Base-by-base conservation (phyloP, 495 filamentous ascomycete species). In the Aspergillus wentii region DNA sequence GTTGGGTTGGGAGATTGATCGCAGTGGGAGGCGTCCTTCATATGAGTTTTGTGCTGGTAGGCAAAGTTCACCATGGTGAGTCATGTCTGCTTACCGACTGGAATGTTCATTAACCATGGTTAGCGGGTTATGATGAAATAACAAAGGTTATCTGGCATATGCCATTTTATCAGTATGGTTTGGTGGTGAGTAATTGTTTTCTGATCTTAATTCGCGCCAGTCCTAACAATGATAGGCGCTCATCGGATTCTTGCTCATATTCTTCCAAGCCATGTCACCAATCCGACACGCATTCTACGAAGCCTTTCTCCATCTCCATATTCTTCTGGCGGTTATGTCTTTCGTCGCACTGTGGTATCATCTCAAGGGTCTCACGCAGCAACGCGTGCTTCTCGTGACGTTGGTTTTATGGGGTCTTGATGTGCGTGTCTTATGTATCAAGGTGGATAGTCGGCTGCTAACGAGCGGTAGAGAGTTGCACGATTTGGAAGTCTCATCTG, bases 281-380 rank as follows among this genome's bases (percentile, higher is more conserved):
- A 29, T 74, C 16, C 69, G 76, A 30, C 76, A 78, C 49, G 66
- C 74, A 8, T 78, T 76, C 45, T 79, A 80, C 48, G 76, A 80
- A 43, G 63, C 69, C 8, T 80, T 80, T 40, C 64, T 78, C 30
- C 69, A 73, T 48, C 48, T 67, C 14, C 76, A 80, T 42, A 69
- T 74, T n/a, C 38, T 72, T 2, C 28, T 73, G 8, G 74, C 67
- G 5, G 40, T 75, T 17, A 44, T 70, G 41, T 64, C 64, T 1
- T 53, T 80, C 26, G 59, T 74, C 3, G 74, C 66, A 18, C 49
- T 76, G n/a, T 79, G 72, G 63, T 61, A 77, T 18, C 76, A 80
- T 40, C 49, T 78, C 3, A 56, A 69, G 30, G 56, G 57, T 9
- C 60, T 75, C n/a, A 39, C 56, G 13, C 60, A 65, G 21, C 64